Percentiles rank a stretch among this genome's conserved stretches.
Conservation (phyloP, 2,329 filamentous ascomycete genomes). For the Fusarium algeriense region DNA sequence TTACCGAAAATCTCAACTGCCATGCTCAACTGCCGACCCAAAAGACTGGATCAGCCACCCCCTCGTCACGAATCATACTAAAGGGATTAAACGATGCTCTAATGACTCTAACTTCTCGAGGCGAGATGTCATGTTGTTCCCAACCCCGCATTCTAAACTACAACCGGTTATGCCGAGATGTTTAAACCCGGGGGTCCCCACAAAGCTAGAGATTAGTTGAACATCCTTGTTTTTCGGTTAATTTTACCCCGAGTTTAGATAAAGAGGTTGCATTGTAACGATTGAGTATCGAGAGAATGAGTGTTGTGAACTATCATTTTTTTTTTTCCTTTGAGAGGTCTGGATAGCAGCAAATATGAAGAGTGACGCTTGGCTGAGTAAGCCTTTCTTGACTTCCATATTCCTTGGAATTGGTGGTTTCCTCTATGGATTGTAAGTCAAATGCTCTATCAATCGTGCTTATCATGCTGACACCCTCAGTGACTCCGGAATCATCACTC, state of each 20-base stretch:
- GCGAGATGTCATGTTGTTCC: neutral
- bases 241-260: conserved; percentile 27
- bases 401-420: conserved; percentile 57
- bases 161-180: conserved; percentile 15
- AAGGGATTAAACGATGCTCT: neutral
- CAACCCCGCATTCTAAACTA: conserved; percentile 39
- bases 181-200: conserved; percentile 26
- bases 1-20: conserved; percentile 28
- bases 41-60: conserved; percentile 18
- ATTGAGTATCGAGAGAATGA: neutral
- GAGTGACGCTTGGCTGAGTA: conserved; percentile 51
- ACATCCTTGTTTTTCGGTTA: conserved; percentile 28
- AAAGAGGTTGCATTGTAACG: conserved; percentile 7
- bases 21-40: conserved; percentile 35
- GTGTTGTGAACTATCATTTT: too few species aligned
- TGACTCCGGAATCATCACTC: conserved; percentile 58
- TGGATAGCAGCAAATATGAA: conserved; percentile 28
- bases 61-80: conserved; percentile 23
- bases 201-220: neutral
- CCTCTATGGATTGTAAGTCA: conserved; percentile 55
- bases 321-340: too few species aligned
- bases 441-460: accelerated
- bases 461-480: conserved; percentile 29
- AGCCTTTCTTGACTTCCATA: conserved; percentile 55
- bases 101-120: conserved; percentile 24